Conservation (phyloP, 306 rosid species). For the Begonia peltatifolia region DNA sequence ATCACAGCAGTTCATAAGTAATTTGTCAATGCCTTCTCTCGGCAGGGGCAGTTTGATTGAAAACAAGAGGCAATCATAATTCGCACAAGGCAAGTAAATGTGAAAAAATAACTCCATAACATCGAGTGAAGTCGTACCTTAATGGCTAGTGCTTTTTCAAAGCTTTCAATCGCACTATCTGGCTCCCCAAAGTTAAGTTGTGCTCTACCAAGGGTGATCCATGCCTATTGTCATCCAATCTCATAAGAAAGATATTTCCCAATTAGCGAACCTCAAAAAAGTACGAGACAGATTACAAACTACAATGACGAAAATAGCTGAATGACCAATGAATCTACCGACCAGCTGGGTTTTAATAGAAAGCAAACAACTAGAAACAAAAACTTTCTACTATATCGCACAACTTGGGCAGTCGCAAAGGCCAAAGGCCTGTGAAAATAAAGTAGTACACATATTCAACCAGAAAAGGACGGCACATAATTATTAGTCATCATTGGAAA, state of each 20-base stretch:
- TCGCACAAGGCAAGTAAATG: not conserved
- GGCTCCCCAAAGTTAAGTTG: slow-evolving; percentile 91
- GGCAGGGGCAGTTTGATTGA: too few species aligned
- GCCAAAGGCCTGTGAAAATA: too few species aligned
- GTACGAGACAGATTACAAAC: not conserved
- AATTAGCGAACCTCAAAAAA: not conserved
- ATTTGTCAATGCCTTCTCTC: too few species aligned
- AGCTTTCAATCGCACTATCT: slow-evolving; percentile 66
- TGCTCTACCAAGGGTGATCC: slow-evolving; percentile 93
- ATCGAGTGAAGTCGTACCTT: slow-evolving; percentile 35
- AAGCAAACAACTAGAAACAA: too few species aligned
- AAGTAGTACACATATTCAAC: too few species aligned
- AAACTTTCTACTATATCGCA: too few species aligned
- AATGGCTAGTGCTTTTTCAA: slow-evolving; percentile 66
- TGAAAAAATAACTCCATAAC: not conserved
- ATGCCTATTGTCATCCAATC: slow-evolving; percentile 40
- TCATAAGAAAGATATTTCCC: slow-evolving; percentile 4
- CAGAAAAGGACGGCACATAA: too few species aligned
- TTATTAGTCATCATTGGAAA: too few species aligned
- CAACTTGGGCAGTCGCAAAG: too few species aligned
- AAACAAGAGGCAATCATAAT: too few species aligned
- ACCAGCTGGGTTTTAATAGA: not conserved
- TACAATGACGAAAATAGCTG: not conserved
- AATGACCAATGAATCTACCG: not conserved
- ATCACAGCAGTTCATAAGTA: too few species aligned